Evolutionary conservation across 768 basidiomycete genomes (phyloP).

Genomic region (Rhodocollybia butyracea): DNA sequence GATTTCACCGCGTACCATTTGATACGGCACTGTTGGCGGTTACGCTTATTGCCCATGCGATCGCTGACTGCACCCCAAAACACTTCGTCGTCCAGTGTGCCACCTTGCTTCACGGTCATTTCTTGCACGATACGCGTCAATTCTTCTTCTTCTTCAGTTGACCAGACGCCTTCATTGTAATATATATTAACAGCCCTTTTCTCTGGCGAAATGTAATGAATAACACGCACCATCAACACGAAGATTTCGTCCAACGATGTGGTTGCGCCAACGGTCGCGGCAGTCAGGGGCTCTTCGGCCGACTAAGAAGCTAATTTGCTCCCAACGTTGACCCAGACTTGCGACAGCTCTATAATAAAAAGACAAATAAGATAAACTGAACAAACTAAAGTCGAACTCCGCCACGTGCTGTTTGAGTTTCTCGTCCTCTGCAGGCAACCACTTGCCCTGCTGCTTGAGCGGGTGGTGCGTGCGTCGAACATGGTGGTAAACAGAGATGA

Average conservation of each 20-base stretch:
- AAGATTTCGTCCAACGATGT: slow-evolving; percentile 64
- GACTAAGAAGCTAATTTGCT: slow-evolving; percentile 67
- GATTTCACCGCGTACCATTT: slow-evolving; percentile 59
- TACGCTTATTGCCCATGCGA: slow-evolving; percentile 72
- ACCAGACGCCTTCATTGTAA: slow-evolving; percentile 55
- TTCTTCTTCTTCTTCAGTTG: slow-evolving; percentile 74
- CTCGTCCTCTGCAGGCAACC: slow-evolving; percentile 65
- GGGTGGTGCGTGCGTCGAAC: slow-evolving; percentile 71
- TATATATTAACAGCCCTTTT: background rate
- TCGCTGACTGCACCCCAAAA: slow-evolving; percentile 81
- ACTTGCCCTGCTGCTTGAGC: slow-evolving; percentile 63
- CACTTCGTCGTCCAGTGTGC: slow-evolving; percentile 71
- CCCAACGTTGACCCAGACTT: slow-evolving; percentile 76
- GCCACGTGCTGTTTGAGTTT: slow-evolving; percentile 58
- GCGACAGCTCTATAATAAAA: slow-evolving; percentile 55
- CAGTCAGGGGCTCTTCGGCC: slow-evolving; percentile 80
- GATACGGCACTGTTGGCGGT: slow-evolving; percentile 81
- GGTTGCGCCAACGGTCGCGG: slow-evolving; percentile 83
- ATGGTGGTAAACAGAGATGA: slow-evolving; percentile 83
- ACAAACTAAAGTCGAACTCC: background rate
- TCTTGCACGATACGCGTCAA: slow-evolving; percentile 72
- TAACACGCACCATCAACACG: slow-evolving; percentile 50
- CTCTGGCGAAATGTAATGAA: background rate
- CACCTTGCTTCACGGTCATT: slow-evolving; percentile 71
- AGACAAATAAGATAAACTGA: background rate